Evolutionary conservation across 2,329 filamentous ascomycete species (phyloP), one percentile per base, ranked within the genome.

Genomic region (Neofusicoccum sp.): DNA sequence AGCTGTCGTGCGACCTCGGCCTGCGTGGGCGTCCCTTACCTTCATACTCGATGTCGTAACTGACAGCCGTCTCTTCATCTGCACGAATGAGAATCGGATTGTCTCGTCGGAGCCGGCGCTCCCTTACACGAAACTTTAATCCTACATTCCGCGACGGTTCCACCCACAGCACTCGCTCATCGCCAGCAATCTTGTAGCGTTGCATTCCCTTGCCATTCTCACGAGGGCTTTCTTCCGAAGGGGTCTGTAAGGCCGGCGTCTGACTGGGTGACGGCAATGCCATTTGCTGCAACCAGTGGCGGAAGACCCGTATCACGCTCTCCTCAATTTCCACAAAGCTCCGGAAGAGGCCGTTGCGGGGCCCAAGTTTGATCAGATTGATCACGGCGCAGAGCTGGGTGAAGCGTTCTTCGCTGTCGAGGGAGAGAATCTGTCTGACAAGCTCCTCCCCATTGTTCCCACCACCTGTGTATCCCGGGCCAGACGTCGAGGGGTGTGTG

Each of bases 341-440:
- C 58, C 84, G 76, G 65, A 91, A 87, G 0, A 89, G 71, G 3
- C 85, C 86, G 24, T 79, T 80, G 30, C 79, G 80, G 1, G 85
- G 82, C 1, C 86, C 84, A 31, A 86, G 78, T 69, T 87, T 87
- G 63, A 91, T 86, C 38, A 96, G 74, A 68, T 87, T 90, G 6
- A 84, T 84, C 26, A 85, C 79, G 4, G 85, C 83, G 69, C 88
- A 89, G 9, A 95, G 80, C 73, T 95, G 90, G 1, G 87, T 86
- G 70, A 93, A 93, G 16, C 86, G 76, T 73, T 92, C 89, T 63
- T 85, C 82, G 1, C 82, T 82, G 65, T 93, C 90, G 1, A 95
- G 77, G 47, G 80, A 79, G 43, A 93, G 71, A 7, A 82, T 83
- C 62, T 89, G 83, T 12, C 78, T 81, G 1, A 88, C 83, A 6